Conservation (phyloP, 345 rosid genomes). For the Aurinia saxatilis region DNA sequence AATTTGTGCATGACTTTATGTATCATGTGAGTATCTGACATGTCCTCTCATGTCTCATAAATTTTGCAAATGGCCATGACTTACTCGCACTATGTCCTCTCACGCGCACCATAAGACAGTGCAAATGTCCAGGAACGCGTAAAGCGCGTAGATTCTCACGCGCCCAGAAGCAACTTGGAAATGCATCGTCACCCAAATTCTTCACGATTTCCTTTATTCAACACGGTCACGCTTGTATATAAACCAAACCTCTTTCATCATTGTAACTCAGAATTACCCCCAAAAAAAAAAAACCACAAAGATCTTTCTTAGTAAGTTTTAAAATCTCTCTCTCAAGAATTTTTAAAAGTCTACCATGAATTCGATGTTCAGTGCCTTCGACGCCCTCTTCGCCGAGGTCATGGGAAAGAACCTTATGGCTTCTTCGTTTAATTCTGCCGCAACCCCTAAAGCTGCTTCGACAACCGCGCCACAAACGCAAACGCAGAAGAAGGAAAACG, state of each 20-base stretch:
- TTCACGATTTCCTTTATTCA: constrained; percentile 12
- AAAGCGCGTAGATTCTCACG: background rate
- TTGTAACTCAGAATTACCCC: background rate
- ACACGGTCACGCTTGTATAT: constrained; percentile 15
- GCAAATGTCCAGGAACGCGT: background rate
- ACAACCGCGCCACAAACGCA: constrained; percentile 12
- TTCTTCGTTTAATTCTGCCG: constrained; percentile 5
- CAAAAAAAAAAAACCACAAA: background rate
- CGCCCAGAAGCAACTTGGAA: constrained; percentile 14
- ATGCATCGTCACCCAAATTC: background rate
- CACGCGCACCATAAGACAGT: background rate
- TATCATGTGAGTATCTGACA: constrained; percentile 5
- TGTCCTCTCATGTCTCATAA: background rate
- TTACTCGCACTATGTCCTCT: background rate
- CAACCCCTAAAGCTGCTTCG: background rate
- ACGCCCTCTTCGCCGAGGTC: constrained; percentile 49
- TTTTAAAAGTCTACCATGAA: constrained; percentile 46
- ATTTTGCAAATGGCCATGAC: background rate
- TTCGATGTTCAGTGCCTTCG: constrained; percentile 73
- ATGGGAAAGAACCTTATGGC: constrained; percentile 37
- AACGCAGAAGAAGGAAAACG: constrained; percentile 20
- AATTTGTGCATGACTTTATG: background rate
- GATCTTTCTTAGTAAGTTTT: background rate
- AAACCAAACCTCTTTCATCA: background rate
- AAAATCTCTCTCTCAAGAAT: background rate